Base-by-base conservation (phyloP, 129 eudicot species). In the Erigeron canadensis region DNA sequence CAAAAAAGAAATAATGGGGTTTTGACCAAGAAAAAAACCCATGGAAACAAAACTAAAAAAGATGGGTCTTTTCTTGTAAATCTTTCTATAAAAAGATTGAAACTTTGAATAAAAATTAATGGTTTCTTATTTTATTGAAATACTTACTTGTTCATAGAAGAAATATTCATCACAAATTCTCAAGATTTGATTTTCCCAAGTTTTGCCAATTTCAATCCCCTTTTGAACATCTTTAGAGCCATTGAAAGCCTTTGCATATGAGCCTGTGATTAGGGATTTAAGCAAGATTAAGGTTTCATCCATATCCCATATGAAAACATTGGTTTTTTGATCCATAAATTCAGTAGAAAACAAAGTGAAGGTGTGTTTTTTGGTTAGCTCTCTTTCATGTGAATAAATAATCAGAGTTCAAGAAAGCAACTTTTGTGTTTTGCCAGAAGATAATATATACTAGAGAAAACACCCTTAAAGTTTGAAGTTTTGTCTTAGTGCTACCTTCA, bases 261-360 rank as follows among this genome's bases (percentile, higher is more conserved):
- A 57, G 22, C 90, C 96, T 46, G 81, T 80, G 70, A 89, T 83
- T 74, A 93, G 86, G 1, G 98, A 93, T 75, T 93, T 93, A 1
- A 93, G 92, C 78, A 93, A 79, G 74, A 93, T 87, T 15, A 93
- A 92, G 67, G 98, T 93, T 85, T 89, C 98, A 51, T 93, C 98
- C 98, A 93, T 89, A 83, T 93, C 98, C 98, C 98, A 93, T 7
- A 93, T 73, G 62, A 85, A 93, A 40, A 93, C 98, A 38, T 77
- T 93, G 74, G 57, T 71, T 73, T 84, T 93, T 67, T 81, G 56
- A 68, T 75, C 96, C 89, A 83, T 83, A 19, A 17, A 17, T 73
- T 61, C 66, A 75, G 48, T 23, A 65, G 47, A 34, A 34, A 41
- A 22, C n/a, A 65, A 75, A 65, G 79, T 54, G 57, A 48, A 10